Evolutionary conservation across 305 asterid genomes (phyloP).

Genomic region (Withania somnifera): DNA sequence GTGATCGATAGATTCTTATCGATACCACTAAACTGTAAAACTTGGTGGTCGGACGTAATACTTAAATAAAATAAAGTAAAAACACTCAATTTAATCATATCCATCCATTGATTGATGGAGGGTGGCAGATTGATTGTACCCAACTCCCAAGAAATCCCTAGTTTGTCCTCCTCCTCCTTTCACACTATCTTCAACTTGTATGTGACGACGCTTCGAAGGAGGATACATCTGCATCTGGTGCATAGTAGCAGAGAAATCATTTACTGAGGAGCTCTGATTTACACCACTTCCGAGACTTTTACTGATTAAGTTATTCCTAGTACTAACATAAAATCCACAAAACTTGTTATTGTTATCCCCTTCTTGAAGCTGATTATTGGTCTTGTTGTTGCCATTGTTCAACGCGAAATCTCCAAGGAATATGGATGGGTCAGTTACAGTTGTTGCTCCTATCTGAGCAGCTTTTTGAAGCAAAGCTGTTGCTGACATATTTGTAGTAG

Average conservation of each 20-base stretch:
- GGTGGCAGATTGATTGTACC: slow-evolving; percentile 43
- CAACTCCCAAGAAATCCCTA: slow-evolving; percentile 38
- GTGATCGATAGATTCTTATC: neutral
- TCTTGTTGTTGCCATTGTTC: slow-evolving; percentile 13
- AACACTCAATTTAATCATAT: slow-evolving; percentile 27
- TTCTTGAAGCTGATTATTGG: slow-evolving; percentile 9
- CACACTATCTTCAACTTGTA: neutral
- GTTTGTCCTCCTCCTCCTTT: slow-evolving; percentile 19
- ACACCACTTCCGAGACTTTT: slow-evolving; percentile 26
- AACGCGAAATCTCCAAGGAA: slow-evolving; percentile 36
- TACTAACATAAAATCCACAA: slow-evolving; percentile 30
- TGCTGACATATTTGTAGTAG: slow-evolving; percentile 47
- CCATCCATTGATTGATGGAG: slow-evolving; percentile 74
- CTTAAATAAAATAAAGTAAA: neutral
- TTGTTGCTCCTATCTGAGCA: slow-evolving; percentile 58
- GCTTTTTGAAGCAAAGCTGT: slow-evolving; percentile 89
- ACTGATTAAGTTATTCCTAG: slow-evolving; percentile 17
- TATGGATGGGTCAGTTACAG: slow-evolving; percentile 30
- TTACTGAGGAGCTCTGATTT: slow-evolving; percentile 29
- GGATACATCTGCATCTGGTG: slow-evolving; percentile 43
- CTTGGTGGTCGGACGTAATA: neutral
- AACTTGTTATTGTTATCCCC: slow-evolving; percentile 19
- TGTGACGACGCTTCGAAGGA: slow-evolving; percentile 22
- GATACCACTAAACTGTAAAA: neutral
- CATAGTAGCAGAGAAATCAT: slow-evolving; percentile 19